Conservation (phyloP, 176 grass and related monocot species). For the Bromus sterilis region DNA sequence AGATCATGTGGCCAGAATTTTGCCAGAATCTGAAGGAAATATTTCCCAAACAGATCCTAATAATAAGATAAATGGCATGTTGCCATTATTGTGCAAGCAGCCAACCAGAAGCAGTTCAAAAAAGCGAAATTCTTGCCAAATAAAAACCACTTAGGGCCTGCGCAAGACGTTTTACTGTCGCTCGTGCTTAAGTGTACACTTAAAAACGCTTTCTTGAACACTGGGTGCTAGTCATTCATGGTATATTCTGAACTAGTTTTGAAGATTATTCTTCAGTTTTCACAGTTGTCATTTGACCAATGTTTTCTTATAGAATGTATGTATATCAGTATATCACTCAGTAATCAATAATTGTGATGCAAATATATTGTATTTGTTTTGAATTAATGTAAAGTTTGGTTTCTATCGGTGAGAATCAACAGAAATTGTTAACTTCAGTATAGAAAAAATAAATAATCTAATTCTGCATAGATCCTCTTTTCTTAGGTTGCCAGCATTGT, state of each 20-base stretch:
- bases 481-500: conserved; percentile 35
- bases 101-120: too few species aligned
- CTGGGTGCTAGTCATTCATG: neutral
- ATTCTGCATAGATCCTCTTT: conserved; percentile 4
- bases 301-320: neutral
- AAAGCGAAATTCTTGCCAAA: too few species aligned
- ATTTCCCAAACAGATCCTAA: too few species aligned
- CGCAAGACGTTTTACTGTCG: too few species aligned
- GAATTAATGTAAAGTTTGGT: neutral
- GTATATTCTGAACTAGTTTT: neutral
- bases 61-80: too few species aligned
- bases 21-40: too few species aligned
- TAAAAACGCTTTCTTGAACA: too few species aligned
- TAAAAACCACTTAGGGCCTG: too few species aligned
- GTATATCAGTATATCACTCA: neutral
- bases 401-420: neutral
- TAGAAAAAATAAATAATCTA: neutral
- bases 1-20: too few species aligned
- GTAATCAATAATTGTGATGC: neutral
- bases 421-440: neutral
- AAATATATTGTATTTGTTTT: neutral
- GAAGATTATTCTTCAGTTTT: neutral
- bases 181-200: too few species aligned
- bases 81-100: too few species aligned
- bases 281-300: neutral